phyloP scores from a whole-genome alignment of 2,329 filamentous ascomycete species.

The Malbranchea cinnamomea region DNA sequence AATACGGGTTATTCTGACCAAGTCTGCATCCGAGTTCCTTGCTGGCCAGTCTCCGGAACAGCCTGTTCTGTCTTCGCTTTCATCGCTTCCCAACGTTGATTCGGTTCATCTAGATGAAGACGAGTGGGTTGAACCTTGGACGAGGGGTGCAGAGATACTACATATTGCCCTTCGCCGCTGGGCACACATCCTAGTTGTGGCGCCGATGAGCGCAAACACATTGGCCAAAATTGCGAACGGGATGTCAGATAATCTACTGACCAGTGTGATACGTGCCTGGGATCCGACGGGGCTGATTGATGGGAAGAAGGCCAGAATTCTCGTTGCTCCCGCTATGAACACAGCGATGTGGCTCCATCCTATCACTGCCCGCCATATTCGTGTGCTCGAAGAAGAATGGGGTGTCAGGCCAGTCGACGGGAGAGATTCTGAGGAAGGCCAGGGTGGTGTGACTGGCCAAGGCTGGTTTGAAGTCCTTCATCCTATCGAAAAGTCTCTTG shows the following conservation, averaged over 20 bases:
- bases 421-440: conserved; percentile 13
- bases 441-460: conserved; percentile 50
- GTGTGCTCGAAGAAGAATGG: conserved; percentile 57
- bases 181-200: conserved; percentile 68
- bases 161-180: conserved; percentile 79
- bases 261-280: conserved; percentile 71
- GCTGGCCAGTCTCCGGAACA: conserved; percentile 63
- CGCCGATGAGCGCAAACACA: conserved; percentile 69
- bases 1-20: conserved; percentile 72
- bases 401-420: too few species aligned
- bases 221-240: conserved; percentile 73
- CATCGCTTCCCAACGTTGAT: conserved; percentile 54
- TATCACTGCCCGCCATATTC: conserved; percentile 55
- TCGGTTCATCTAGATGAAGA: conserved; percentile 70
- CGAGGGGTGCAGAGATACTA: conserved; percentile 60
- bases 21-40: conserved; percentile 60
- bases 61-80: conserved; percentile 48
- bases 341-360: conserved; percentile 78
- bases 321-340: conserved; percentile 70
- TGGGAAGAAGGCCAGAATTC: conserved; percentile 40
- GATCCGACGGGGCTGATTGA: conserved; percentile 42
- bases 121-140: conserved; percentile 72
- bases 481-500: conserved; percentile 34
- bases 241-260: conserved; percentile 60
- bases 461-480: conserved; percentile 24